phyloP scores from a whole-genome alignment of 257 asterid species.

The Nicotiana noctiflora region DNA sequence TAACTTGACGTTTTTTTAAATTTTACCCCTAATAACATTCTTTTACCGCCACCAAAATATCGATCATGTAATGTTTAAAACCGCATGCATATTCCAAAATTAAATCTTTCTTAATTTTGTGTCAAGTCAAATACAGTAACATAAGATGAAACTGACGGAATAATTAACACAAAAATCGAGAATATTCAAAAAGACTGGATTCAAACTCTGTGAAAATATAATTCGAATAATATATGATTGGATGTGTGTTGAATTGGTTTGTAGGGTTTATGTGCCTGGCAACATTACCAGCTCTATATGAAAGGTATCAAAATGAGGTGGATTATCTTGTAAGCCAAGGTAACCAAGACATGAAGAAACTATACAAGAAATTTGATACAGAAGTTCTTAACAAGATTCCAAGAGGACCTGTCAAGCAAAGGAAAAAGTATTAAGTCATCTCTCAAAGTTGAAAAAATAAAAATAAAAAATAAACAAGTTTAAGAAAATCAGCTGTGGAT shows the following conservation, averaged over 20 bases:
- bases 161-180: background rate
- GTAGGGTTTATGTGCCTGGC: constrained; percentile 52
- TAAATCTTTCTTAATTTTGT: background rate
- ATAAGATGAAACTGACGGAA: background rate
- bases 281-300: constrained; percentile 68
- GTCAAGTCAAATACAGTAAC: background rate
- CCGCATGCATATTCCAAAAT: background rate
- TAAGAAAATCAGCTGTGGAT: constrained; percentile 8
- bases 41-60: background rate
- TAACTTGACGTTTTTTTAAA: background rate
- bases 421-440: constrained; percentile 38
- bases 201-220: background rate
- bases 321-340: constrained; percentile 60
- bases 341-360: constrained; percentile 47
- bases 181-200: background rate
- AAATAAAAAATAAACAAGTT: background rate
- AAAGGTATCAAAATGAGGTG: constrained; percentile 57
- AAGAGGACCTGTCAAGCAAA: constrained; percentile 69
- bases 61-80: background rate
- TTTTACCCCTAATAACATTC: background rate
- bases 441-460: background rate
- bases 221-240: background rate
- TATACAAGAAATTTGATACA: constrained; percentile 50
- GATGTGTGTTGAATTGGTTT: background rate
- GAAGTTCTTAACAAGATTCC: constrained; percentile 78